phyloP scores from a whole-genome alignment of 306 rosid genomes.

The Purshia tridentata region DNA sequence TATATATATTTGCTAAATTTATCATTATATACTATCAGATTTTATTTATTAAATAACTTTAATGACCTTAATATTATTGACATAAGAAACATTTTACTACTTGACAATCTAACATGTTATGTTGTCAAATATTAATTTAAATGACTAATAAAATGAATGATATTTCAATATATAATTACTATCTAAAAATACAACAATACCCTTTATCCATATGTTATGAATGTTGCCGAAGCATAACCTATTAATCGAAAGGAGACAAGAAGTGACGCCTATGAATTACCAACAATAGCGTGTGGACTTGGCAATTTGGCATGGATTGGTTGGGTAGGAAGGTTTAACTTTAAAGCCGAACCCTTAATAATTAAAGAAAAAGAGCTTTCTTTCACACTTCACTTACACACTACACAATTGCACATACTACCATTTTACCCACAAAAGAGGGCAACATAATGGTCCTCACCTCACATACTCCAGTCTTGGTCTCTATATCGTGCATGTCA shows the following conservation, averaged over 20 bases:
- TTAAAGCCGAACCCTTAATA: slow-evolving; percentile 1
- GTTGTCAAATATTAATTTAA: too few species aligned
- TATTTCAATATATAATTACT: too few species aligned
- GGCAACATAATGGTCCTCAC: slow-evolving; percentile 15
- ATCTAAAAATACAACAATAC: too few species aligned
- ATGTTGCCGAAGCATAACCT: neutral
- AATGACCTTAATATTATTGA: too few species aligned
- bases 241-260: slow-evolving; percentile 31
- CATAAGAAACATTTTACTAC: too few species aligned
- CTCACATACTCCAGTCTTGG: slow-evolving; percentile 11
- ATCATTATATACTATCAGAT: too few species aligned
- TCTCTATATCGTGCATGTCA: slow-evolving; percentile 4
- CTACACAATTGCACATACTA: neutral
- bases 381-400: too few species aligned
- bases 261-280: slow-evolving; percentile 36
- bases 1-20: too few species aligned
- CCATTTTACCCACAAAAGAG: neutral
- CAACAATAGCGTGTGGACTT: slow-evolving; percentile 22
- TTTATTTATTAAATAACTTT: too few species aligned
- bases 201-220: neutral
- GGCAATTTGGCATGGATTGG: slow-evolving; percentile 28
- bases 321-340: slow-evolving; percentile 4
- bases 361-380: slow-evolving; percentile 12
- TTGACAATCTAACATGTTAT: too few species aligned
- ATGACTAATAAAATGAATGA: too few species aligned